Evolutionary conservation across 2,329 filamentous ascomycete species (phyloP).

Genomic region (Penicillium sp.): DNA sequence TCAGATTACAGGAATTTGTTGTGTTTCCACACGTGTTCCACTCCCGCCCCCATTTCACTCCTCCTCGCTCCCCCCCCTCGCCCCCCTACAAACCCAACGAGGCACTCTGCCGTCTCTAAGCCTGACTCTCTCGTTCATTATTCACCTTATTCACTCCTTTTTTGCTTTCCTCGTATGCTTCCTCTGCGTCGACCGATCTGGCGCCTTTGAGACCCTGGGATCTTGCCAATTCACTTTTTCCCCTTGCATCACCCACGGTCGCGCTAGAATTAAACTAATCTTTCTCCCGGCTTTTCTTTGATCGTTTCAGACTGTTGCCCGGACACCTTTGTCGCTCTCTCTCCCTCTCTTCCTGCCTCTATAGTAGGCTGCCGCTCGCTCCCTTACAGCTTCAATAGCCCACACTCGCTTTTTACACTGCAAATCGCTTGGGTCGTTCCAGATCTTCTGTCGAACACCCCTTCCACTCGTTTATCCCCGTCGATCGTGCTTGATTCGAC

Average conservation of each 20-base stretch:
- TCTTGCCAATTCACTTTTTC: constrained; percentile 21
- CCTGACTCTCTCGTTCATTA: constrained; percentile 27
- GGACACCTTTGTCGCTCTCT: constrained; percentile 17
- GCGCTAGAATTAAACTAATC: constrained; percentile 13
- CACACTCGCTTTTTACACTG: constrained; percentile 24
- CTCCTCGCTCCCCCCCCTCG: constrained; percentile 1
- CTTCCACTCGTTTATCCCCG: constrained; percentile 28
- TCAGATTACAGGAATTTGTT: constrained; percentile 10
- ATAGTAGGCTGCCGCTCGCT: constrained; percentile 23
- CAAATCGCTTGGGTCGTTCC: constrained; percentile 23
- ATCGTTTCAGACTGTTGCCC: constrained; percentile 17
- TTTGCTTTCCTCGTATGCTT: constrained; percentile 23
- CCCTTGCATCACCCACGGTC: constrained; percentile 30
- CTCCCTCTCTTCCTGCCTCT: constrained; percentile 16
- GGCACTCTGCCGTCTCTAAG: constrained; percentile 11
- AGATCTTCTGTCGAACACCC: constrained; percentile 11
- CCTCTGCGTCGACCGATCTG: constrained; percentile 19
- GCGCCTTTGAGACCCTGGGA: constrained; percentile 30
- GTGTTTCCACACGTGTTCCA: constrained; percentile 26
- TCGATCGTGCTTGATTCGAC: constrained; percentile 19
- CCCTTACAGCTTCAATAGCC: constrained; percentile 20
- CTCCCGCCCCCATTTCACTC: constrained; percentile 23
- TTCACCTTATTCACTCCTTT: constrained; percentile 33
- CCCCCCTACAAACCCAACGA: constrained; percentile 17
- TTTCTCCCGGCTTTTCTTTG: not conserved